Conservation (phyloP, 2,329 filamentous ascomycete genomes). For the Stagonosporopsis chrysanthemi region DNA sequence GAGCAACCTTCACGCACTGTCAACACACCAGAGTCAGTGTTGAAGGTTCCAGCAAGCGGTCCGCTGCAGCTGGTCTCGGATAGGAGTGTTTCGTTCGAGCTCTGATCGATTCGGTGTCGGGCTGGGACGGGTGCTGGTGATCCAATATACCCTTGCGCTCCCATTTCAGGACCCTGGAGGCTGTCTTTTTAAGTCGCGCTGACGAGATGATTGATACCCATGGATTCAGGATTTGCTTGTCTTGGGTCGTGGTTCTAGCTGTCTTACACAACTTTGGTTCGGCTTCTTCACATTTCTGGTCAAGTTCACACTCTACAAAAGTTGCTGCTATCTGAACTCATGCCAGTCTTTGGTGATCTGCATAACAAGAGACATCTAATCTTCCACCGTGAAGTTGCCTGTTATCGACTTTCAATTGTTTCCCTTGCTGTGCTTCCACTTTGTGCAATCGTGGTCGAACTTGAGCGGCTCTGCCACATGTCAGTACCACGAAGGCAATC, state of each 20-base stretch:
- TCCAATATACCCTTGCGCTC: slow-evolving; percentile 29
- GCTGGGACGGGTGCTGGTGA: slow-evolving; percentile 38
- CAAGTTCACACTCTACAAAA: slow-evolving; percentile 22
- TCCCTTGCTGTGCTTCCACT: neutral
- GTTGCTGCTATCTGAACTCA: slow-evolving; percentile 8
- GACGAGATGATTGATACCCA: slow-evolving; percentile 52
- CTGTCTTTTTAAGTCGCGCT: slow-evolving; percentile 39
- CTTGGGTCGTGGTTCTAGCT: slow-evolving; percentile 29
- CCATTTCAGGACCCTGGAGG: slow-evolving; percentile 27
- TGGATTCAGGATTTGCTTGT: slow-evolving; percentile 48
- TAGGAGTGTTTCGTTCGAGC: slow-evolving; percentile 25
- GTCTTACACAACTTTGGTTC: slow-evolving; percentile 30
- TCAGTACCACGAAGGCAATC: too few relatives aligned
- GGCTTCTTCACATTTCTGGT: slow-evolving; percentile 21
- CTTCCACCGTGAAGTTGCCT: too few relatives aligned
- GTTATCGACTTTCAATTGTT: neutral
- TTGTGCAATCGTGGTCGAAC: too few relatives aligned
- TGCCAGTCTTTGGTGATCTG: neutral
- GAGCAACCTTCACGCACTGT: slow-evolving; percentile 14
- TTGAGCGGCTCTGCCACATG: too few relatives aligned
- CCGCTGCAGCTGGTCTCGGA: slow-evolving; percentile 19
- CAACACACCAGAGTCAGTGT: slow-evolving; percentile 16
- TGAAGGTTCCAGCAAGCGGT: slow-evolving; percentile 18
- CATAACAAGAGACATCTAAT: neutral
- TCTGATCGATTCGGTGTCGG: slow-evolving; percentile 34